Evolutionary conservation across 306 rosid genomes (phyloP).

Genomic region (Cucumis cinereus): DNA sequence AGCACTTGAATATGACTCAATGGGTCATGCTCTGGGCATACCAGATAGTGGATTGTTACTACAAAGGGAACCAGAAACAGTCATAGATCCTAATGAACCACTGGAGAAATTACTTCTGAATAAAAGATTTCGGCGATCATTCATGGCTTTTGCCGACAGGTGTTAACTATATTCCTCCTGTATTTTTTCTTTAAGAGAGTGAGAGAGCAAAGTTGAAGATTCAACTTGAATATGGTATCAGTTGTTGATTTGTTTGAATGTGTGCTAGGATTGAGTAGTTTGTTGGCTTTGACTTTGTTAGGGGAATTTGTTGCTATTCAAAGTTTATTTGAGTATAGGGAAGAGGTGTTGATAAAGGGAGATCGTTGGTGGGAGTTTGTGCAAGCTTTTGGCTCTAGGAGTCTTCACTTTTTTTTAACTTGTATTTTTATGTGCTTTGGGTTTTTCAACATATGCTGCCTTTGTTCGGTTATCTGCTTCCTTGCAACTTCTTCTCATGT

Average conservation of each 20-base stretch:
- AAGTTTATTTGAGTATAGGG: not conserved
- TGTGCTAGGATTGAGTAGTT: not conserved
- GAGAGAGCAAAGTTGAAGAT: not conserved
- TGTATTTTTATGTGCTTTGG: not conserved
- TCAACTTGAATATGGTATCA: not conserved
- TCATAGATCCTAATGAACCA: constrained; percentile 61
- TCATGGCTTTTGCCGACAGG: constrained; percentile 96
- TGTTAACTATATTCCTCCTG: constrained; percentile 10
- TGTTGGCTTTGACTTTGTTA: not conserved
- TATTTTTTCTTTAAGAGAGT: not conserved
- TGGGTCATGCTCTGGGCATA: constrained; percentile 96
- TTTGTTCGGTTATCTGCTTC: not conserved
- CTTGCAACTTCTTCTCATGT: not conserved
- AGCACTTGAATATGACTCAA: constrained; percentile 50
- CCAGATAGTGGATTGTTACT: constrained; percentile 71
- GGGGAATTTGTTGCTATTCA: not conserved
- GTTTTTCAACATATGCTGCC: not conserved
- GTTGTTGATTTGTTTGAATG: constrained; percentile 6
- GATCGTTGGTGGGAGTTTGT: not conserved
- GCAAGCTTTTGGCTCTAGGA: not conserved
- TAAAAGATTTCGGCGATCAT: constrained; percentile 73
- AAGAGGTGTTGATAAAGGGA: not conserved
- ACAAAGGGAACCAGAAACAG: constrained; percentile 36
- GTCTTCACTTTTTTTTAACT: not conserved
- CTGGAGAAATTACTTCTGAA: constrained; percentile 77